Conservation (phyloP, 208 protist genomes). For the Crithidia bombi region DNA sequence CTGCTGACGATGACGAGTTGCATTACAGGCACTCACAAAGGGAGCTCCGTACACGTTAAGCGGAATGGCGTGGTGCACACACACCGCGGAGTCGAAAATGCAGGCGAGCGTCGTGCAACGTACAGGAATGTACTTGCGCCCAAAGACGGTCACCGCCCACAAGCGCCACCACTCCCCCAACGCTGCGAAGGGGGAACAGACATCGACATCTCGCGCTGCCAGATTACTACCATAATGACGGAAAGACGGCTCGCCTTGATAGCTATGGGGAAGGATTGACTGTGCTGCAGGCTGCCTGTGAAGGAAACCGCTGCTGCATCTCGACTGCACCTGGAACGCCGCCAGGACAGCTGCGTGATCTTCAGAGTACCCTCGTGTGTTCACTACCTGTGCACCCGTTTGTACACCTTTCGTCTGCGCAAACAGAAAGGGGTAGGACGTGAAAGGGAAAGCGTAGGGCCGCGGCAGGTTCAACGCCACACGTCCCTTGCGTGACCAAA, state of each 20-base stretch:
- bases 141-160: conserved; percentile 32
- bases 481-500: conserved; percentile 22
- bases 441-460: conserved; percentile 32
- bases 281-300: too few species aligned
- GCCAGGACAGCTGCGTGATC: not conserved
- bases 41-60: conserved; percentile 46
- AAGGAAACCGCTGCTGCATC: too few species aligned
- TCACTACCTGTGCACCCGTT: not conserved
- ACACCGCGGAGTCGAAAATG: conserved; percentile 50
- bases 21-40: conserved; percentile 3
- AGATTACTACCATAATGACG: too few species aligned
- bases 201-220: too few species aligned
- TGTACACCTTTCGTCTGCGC: not conserved
- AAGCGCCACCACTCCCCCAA: not conserved
- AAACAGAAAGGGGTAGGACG: not conserved
- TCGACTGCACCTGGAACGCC: not conserved
- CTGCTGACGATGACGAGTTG: conserved; percentile 21
- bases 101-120: conserved; percentile 35
- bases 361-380: not conserved
- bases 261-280: too few species aligned
- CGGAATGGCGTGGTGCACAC: conserved; percentile 38
- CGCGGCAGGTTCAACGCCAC: conserved; percentile 7
- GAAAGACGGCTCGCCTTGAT: too few species aligned
- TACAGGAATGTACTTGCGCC: conserved; percentile 42
- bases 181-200: not conserved